Base-by-base conservation (phyloP, 352 stramenopile genomes). In the Phytopythium mirpurense region DNA sequence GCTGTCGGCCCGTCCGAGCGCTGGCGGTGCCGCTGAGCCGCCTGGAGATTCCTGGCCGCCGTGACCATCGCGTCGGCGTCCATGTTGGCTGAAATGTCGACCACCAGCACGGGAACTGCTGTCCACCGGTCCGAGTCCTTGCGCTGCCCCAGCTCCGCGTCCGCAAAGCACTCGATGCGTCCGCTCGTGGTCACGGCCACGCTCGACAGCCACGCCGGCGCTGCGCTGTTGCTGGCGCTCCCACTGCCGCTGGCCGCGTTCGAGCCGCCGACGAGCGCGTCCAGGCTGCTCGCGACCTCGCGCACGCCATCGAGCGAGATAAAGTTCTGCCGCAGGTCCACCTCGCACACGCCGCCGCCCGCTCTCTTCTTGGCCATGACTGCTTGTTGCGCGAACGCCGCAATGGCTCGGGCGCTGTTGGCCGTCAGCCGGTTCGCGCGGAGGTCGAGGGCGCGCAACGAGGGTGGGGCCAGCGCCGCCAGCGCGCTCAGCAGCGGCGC, bases 311-410 rank as follows among this genome's bases (percentile, higher is more conserved):
- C 77, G 3, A 87, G 63, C 16, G 77, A 83, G 47, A 92, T 67
- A 54, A 63, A 87, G 42, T 92, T 92, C n/a, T 74, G 62, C 21
- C 79, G 78, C 16, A 92, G 56, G 56, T 88, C 74, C 8, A 92
- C 38, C 49, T 89, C 69, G 24, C 59, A 52, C 11, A 86, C 51
- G 8, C 48, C 44, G 4, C 23, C 45, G 0, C 6, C 38, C 9
- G 31, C 35, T 27, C 54, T 24, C 24, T 29, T 27, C 31, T 34
- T 23, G 1, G 60, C 29, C 19, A 62, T 21, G 15, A 58, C 56
- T 4, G 43, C 59, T 65, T 64, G 53, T 36, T 63, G 38, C 40
- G 23, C 49, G 59, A 88, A 65, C 16, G 67, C 46, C 21, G 77
- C 42, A 15, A 90, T 43, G 0, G 47, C 34, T 8, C 57, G 59